phyloP scores from a whole-genome alignment of 108 stramenopile species.

The Cylindrotheca fusiformis region DNA sequence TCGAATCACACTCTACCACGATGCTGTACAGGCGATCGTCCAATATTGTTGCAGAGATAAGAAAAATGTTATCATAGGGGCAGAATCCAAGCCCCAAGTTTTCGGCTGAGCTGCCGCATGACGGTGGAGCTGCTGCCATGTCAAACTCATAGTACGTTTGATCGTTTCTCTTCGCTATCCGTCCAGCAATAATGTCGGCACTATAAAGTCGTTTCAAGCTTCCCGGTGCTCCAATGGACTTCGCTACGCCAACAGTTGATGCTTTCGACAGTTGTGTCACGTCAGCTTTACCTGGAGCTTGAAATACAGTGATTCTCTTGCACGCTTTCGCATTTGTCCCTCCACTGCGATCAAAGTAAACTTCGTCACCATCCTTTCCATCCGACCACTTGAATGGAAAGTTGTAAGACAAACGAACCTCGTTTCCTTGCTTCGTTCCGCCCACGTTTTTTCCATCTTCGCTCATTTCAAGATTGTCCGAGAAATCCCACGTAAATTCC shows the following conservation, averaged over 20 bases:
- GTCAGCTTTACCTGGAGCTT: conserved; percentile 36
- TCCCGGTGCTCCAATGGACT: conserved; percentile 51
- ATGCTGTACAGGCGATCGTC: conserved; percentile 52
- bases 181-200: conserved; percentile 71
- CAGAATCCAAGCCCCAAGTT: conserved; percentile 81
- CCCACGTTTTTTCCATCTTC: conserved; percentile 34
- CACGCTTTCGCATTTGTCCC: conserved; percentile 63
- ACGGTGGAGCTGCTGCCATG: conserved; percentile 65
- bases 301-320: conserved; percentile 67
- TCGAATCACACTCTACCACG: conserved; percentile 58
- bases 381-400: conserved; percentile 72
- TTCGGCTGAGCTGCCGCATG: conserved; percentile 52
- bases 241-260: conserved; percentile 62
- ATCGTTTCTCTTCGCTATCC: conserved; percentile 32
- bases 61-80: conserved; percentile 66
- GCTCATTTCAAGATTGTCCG: conserved; percentile 32
- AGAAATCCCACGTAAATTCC: conserved; percentile 32
- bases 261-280: conserved; percentile 61
- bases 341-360: conserved; percentile 59
- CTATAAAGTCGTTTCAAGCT: conserved; percentile 45
- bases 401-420: conserved; percentile 48
- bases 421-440: conserved; percentile 16
- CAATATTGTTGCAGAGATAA: conserved; percentile 68
- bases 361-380: conserved; percentile 31
- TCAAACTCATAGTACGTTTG: conserved; percentile 78